Conservation (phyloP, 225 moss, liverwort and hornwort genomes). For the Bryum argenteum region DNA sequence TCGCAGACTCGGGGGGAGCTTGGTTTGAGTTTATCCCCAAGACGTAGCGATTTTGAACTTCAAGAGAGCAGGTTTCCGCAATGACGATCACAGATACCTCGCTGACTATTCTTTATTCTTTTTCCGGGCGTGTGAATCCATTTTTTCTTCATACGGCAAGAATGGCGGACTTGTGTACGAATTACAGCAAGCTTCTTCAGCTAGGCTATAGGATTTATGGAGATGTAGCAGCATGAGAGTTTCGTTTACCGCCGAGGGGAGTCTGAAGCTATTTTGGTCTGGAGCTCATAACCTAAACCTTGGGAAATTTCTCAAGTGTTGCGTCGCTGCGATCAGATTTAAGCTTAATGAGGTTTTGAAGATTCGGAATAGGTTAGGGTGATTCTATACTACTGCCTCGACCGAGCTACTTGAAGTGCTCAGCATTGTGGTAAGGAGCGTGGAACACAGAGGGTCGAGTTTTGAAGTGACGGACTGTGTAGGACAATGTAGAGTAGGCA, state of each 20-base stretch:
- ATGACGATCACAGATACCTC: neutral
- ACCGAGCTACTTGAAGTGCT: constrained; percentile 13
- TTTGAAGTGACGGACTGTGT: constrained; percentile 25
- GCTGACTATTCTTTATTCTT: neutral
- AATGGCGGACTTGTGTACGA: constrained; percentile 13
- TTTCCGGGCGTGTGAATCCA: constrained; percentile 19
- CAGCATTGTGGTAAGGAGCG: constrained; percentile 31
- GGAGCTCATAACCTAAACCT: constrained; percentile 20
- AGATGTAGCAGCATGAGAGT: neutral
- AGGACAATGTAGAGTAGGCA: constrained; percentile 41
- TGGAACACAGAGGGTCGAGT: constrained; percentile 18
- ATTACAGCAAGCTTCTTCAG: constrained; percentile 15
- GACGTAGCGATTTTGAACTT: constrained; percentile 2
- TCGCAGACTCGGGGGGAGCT: constrained; percentile 9
- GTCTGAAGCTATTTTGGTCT: constrained; percentile 13
- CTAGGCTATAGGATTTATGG: neutral
- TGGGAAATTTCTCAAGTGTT: neutral
- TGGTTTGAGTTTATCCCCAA: neutral
- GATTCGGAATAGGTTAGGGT: constrained; percentile 24
- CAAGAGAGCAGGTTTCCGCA: constrained; percentile 22
- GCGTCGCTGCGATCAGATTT: constrained; percentile 11
- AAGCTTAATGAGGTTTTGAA: constrained; percentile 19
- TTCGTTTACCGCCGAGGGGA: constrained; percentile 2
- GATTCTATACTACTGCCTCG: neutral
- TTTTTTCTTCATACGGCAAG: neutral